phyloP scores from a whole-genome alignment of 768 basidiomycete genomes.

The Ephemerocybe angulata region DNA sequence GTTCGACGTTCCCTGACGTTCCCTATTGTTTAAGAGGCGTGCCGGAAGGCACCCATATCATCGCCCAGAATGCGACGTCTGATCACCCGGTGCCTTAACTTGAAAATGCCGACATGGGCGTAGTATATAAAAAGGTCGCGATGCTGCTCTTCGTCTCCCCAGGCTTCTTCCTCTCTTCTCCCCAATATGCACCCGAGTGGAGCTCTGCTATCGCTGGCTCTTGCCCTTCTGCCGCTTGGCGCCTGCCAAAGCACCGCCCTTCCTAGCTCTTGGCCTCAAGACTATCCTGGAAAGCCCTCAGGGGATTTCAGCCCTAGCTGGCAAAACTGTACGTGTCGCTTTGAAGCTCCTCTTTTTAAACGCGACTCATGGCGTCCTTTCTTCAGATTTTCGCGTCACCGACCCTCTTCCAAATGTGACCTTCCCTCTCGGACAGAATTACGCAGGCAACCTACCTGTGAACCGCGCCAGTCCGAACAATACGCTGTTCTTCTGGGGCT shows the following conservation, averaged over 20 bases:
- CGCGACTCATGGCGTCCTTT: background rate
- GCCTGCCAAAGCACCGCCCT: conserved; percentile 25
- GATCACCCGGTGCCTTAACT: too few species aligned
- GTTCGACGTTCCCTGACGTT: too few species aligned
- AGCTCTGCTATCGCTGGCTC: background rate
- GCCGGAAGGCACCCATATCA: too few species aligned
- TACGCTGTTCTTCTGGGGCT: conserved; percentile 64
- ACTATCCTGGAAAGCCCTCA: conserved; percentile 43
- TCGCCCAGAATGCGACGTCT: too few species aligned
- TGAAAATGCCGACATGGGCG: too few species aligned
- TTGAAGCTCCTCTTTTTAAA: background rate
- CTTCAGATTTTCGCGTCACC: conserved; percentile 58
- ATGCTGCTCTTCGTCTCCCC: too few species aligned
- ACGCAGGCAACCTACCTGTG: conserved; percentile 63
- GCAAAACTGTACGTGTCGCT: conserved; percentile 51
- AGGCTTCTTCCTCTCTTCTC: background rate
- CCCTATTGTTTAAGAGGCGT: too few species aligned
- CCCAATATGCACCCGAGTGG: background rate
- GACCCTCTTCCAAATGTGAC: conserved; percentile 57
- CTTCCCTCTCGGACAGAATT: conserved; percentile 48
- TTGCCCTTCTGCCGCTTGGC: conserved; percentile 18
- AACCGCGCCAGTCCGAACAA: conserved; percentile 56
- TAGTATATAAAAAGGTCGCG: too few species aligned
- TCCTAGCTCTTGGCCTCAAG: conserved; percentile 45
- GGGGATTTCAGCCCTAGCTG: conserved; percentile 52